Conservation (phyloP, 371 early-diverging fungal genomes). For the Haplosporangium sp. region DNA sequence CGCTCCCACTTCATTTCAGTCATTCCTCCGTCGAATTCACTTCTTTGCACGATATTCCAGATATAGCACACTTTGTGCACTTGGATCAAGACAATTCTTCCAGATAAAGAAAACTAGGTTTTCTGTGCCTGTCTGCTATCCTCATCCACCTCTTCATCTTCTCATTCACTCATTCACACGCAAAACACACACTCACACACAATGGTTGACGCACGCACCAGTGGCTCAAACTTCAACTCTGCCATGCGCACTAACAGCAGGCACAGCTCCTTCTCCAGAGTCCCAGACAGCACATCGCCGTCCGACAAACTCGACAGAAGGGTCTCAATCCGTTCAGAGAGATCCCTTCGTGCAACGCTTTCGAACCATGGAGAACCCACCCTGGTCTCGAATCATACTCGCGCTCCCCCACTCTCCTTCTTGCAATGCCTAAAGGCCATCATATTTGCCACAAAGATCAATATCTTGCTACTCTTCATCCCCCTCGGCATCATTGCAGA, state of each 20-base stretch:
- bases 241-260: background rate
- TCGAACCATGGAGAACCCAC: background rate
- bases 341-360: conserved; percentile 32
- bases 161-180: too few species aligned
- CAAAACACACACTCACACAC: too few species aligned
- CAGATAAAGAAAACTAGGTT: too few species aligned
- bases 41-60: background rate
- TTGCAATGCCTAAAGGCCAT: conserved; percentile 53
- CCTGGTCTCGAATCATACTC: conserved; percentile 3
- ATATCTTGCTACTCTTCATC: conserved; percentile 72
- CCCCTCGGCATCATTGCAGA: conserved; percentile 80
- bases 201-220: background rate
- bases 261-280: conserved; percentile 5
- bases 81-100: too few species aligned
- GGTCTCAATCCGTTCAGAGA: conserved; percentile 48
- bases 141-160: too few species aligned
- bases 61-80: background rate
- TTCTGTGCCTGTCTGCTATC: too few species aligned
- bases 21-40: background rate
- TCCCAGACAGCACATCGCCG: background rate
- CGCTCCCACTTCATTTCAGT: background rate
- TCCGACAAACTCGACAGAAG: conserved; percentile 9
- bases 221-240: background rate
- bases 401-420: conserved; percentile 6
- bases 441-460: conserved; percentile 67